Conservation (phyloP, 1,284 basidiomycete genomes). For the Leccinum ponderosum region DNA sequence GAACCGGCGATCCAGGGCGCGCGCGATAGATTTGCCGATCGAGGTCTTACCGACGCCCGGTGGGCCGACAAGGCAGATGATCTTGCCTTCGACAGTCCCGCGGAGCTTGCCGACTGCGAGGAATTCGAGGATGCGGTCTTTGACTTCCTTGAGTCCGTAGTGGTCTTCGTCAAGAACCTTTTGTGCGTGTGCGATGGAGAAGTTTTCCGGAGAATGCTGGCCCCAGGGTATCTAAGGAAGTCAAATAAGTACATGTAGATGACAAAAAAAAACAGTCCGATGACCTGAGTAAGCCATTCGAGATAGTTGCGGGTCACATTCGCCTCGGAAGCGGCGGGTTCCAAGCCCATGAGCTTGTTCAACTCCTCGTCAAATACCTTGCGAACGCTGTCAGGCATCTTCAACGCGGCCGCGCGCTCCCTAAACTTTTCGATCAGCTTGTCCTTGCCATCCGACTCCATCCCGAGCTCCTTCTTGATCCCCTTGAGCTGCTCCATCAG, state of each 20-base stretch:
- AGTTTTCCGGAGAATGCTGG: conserved; percentile 92
- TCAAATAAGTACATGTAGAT: conserved; percentile 1
- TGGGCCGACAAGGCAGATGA: conserved; percentile 94
- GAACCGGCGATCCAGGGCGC: conserved; percentile 85
- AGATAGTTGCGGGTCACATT: conserved; percentile 96
- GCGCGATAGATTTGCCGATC: conserved; percentile 91
- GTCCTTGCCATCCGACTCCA: conserved; percentile 98
- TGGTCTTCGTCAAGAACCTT: conserved; percentile 94
- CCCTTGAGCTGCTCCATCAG: conserved; percentile 99
- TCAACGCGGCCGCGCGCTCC: conserved; percentile 82
- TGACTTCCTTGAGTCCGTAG: conserved; percentile 94
- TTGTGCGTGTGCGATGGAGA: conserved; percentile 84
- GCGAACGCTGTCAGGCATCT: conserved; percentile 91
- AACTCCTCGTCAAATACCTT: conserved; percentile 99
- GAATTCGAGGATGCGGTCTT: conserved; percentile 97
- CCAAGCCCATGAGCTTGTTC: conserved; percentile 88
- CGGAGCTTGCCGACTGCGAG: conserved; percentile 96
- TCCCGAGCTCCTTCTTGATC: conserved; percentile 98
- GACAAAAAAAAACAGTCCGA: neutral
- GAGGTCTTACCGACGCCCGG: conserved; percentile 97
- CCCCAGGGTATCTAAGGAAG: conserved; percentile 87
- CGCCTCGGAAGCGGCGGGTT: conserved; percentile 91
- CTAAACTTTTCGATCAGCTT: conserved; percentile 96
- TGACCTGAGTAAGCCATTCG: conserved; percentile 90
- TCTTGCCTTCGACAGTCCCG: conserved; percentile 97